Conservation (phyloP, 106 monocot genomes). For the Dioscorea zingiberensis region DNA sequence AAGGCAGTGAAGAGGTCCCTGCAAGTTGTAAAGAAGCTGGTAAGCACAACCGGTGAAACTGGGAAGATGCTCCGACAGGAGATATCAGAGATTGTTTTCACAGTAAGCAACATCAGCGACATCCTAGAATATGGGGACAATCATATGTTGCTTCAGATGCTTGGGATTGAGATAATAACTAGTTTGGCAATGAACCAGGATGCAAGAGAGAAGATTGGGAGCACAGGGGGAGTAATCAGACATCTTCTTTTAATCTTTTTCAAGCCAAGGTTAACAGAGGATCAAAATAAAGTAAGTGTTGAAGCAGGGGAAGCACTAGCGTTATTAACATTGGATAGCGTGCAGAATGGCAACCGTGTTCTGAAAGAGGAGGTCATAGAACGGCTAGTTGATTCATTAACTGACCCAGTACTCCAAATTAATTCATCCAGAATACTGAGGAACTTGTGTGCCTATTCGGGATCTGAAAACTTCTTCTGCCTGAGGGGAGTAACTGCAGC, state of each 20-base stretch:
- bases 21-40: slow-evolving; percentile 35
- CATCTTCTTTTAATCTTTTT: slow-evolving; percentile 36
- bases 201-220: slow-evolving; percentile 44
- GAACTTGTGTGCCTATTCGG: slow-evolving; percentile 24
- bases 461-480: not conserved
- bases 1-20: slow-evolving; percentile 33
- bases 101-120: slow-evolving; percentile 45
- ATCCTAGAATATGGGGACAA: slow-evolving; percentile 56
- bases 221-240: slow-evolving; percentile 47
- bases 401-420: slow-evolving; percentile 3
- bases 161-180: slow-evolving; percentile 45
- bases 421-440: slow-evolving; percentile 19
- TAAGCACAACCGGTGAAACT: slow-evolving; percentile 31
- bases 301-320: slow-evolving; percentile 49
- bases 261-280: slow-evolving; percentile 10
- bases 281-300: slow-evolving; percentile 11
- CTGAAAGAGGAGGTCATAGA: slow-evolving; percentile 10
- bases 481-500: slow-evolving; percentile 20
- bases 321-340: slow-evolving; percentile 23
- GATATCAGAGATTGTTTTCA: slow-evolving; percentile 53
- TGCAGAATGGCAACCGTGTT: slow-evolving; percentile 13
- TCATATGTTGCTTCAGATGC: slow-evolving; percentile 49
- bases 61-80: slow-evolving; percentile 35
- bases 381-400: slow-evolving; percentile 9
- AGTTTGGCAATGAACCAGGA: slow-evolving; percentile 54